A percentile compares a stretch with the other conserved stretches of the same genome.
These are phyloP conservation scores for Coemansia pectinata DNA, from an alignment of 192 early-diverging fungal genomes.

Conservation along the genomic window DNA sequence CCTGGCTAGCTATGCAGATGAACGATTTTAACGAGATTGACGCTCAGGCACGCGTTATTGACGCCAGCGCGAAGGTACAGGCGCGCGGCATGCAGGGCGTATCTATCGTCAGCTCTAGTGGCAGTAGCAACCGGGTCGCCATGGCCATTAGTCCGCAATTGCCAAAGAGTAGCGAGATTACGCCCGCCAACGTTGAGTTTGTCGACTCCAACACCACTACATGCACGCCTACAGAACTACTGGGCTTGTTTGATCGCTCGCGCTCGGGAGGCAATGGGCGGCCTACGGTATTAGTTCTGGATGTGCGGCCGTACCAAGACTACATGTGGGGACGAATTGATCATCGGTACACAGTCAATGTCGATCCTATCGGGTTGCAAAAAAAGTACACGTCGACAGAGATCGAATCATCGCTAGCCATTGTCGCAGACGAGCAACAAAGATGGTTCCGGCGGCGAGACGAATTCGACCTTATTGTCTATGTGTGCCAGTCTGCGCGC, in stretches of 20 bases:
- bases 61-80: slow-evolving; percentile 7
- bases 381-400: slow-evolving; percentile 60
- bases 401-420: slow-evolving; percentile 60
- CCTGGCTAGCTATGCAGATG: slow-evolving; percentile 21
- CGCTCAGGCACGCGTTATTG: slow-evolving; percentile 32
- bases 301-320: slow-evolving; percentile 72
- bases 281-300: slow-evolving; percentile 68
- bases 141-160: slow-evolving; percentile 22
- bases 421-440: slow-evolving; percentile 61
- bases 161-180: slow-evolving; percentile 7
- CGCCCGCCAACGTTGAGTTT: slow-evolving; percentile 11
- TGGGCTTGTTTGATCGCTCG: slow-evolving; percentile 40
- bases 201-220: slow-evolving; percentile 24
- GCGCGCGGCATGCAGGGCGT: slow-evolving; percentile 10
- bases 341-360: slow-evolving; percentile 65
- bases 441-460: slow-evolving; percentile 64
- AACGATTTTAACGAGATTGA: slow-evolving; percentile 45
- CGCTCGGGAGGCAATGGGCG: slow-evolving; percentile 22
- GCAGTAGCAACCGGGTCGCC: slow-evolving; percentile 12
- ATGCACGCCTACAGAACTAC: slow-evolving; percentile 42
- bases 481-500: slow-evolving; percentile 61
- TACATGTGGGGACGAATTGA: slow-evolving; percentile 70
- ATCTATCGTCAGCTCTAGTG: slow-evolving; percentile 5
- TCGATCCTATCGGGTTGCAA: slow-evolving; percentile 69
- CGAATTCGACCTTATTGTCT: slow-evolving; percentile 73